phyloP scores from a whole-genome alignment of 352 stramenopile species.

The Pythium periplocum region DNA sequence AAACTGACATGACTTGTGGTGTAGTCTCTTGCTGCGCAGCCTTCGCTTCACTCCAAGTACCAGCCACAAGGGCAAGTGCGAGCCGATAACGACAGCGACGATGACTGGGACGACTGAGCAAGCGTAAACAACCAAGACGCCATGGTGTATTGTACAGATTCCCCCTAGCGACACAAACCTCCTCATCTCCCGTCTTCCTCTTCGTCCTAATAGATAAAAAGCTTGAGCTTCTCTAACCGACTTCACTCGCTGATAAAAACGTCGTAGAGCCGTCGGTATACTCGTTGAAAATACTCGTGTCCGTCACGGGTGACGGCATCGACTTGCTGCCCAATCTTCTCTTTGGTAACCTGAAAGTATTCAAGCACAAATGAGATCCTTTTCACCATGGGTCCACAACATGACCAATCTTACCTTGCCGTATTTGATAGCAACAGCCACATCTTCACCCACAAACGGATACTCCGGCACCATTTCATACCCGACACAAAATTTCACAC shows the following conservation, averaged over 20 bases:
- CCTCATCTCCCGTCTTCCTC: neutral
- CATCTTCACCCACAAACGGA: slow-evolving; percentile 49
- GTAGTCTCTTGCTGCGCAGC: slow-evolving; percentile 58
- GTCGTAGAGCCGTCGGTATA: slow-evolving; percentile 43
- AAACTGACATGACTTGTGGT: neutral
- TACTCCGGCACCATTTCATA: slow-evolving; percentile 43
- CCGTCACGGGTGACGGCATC: slow-evolving; percentile 28
- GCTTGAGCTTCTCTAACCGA: too few species aligned
- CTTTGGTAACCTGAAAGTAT: slow-evolving; percentile 39
- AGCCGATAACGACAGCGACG: slow-evolving; percentile 45
- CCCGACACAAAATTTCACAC: slow-evolving; percentile 46
- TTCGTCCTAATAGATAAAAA: slow-evolving; percentile 1
- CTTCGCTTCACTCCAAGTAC: slow-evolving; percentile 57
- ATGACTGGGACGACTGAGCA: slow-evolving; percentile 74
- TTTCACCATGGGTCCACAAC: too few species aligned
- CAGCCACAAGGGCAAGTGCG: slow-evolving; percentile 14
- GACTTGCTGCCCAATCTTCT: slow-evolving; percentile 42
- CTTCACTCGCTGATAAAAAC: slow-evolving; percentile 10
- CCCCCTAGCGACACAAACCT: too few species aligned
- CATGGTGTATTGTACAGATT: too few species aligned
- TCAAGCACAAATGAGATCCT: neutral
- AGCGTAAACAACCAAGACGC: too few species aligned
- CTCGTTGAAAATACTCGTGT: slow-evolving; percentile 51
- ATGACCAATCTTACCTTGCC: slow-evolving; percentile 35
- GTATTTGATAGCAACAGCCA: slow-evolving; percentile 30